These are phyloP conservation scores for Neurospora sp. DNA, from an alignment of 495 filamentous ascomycete species.

Conservation along the genomic window DNA sequence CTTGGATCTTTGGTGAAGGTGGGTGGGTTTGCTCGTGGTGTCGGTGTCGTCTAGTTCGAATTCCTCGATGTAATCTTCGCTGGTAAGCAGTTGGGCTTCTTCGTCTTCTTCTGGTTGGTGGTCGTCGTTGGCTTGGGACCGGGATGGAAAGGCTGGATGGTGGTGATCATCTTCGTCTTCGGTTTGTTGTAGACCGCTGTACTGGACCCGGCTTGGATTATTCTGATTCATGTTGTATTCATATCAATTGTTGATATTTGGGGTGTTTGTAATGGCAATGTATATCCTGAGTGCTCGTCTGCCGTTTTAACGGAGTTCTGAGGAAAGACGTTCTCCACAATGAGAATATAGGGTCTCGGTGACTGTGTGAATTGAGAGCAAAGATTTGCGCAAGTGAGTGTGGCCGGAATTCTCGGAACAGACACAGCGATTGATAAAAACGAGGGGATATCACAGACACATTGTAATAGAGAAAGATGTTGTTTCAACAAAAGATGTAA, in stretches of 20 bases:
- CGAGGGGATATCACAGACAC: neutral
- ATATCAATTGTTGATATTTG: neutral
- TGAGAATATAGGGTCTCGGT: neutral
- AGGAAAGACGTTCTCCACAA: neutral
- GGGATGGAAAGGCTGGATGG: neutral
- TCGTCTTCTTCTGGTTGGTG: constrained; percentile 4
- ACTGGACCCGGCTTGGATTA: neutral
- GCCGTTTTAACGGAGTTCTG: neutral
- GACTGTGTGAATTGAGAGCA: neutral
- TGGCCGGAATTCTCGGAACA: neutral
- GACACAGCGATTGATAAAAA: neutral
- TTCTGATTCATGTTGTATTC: neutral
- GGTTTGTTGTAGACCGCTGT: neutral
- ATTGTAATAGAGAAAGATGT: neutral
- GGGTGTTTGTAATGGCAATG: too few relatives aligned
- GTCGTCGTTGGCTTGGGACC: neutral
- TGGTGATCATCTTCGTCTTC: neutral
- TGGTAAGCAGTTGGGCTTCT: constrained; percentile 16
- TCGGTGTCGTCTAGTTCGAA: constrained; percentile 11
- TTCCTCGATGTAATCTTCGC: constrained; percentile 9
- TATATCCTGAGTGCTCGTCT: neutral
- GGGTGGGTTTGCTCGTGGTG: neutral
- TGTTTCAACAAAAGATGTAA: neutral
- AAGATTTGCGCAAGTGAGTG: neutral
- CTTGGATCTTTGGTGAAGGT: too few relatives aligned